These are phyloP conservation scores for Setaria viridis DNA, from an alignment of 202 grass and related monocot species.

Conservation along the genomic window DNA sequence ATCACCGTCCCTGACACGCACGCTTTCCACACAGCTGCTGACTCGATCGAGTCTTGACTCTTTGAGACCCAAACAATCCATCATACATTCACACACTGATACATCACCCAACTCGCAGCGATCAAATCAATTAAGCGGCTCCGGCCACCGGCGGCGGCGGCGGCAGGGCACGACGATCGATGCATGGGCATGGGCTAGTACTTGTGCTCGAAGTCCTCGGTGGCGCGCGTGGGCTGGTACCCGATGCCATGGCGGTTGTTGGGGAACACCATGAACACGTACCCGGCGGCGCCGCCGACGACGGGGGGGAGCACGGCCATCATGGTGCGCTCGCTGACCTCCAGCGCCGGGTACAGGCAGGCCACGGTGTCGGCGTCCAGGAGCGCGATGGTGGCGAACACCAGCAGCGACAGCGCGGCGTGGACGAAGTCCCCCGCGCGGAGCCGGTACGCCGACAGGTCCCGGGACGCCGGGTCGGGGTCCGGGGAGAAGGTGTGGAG, in stretches of 20 bases:
- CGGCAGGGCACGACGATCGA: too few relatives aligned
- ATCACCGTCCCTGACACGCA: too few relatives aligned
- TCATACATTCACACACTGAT: too few relatives aligned
- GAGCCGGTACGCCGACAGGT: constrained; percentile 71
- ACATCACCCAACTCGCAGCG: too few relatives aligned
- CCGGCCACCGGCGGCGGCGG: too few relatives aligned
- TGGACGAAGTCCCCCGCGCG: constrained; percentile 70
- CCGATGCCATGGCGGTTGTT: constrained; percentile 74
- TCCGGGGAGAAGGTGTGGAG: constrained; percentile 57
- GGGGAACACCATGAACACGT: constrained; percentile 71
- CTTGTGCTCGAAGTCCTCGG: constrained; percentile 50
- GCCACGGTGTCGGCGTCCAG: constrained; percentile 61
- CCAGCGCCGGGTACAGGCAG: constrained; percentile 69
- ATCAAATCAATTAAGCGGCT: too few relatives aligned
- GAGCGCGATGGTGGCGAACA: constrained; percentile 70
- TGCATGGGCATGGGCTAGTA: not conserved
- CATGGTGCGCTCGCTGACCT: constrained; percentile 55
- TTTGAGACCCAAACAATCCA: not conserved
- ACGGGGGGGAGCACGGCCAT: constrained; percentile 67
- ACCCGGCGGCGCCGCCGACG: constrained; percentile 60
- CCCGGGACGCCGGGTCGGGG: constrained; percentile 26
- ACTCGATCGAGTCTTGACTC: not conserved
- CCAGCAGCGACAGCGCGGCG: constrained; percentile 58
- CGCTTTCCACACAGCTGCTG: too few relatives aligned
- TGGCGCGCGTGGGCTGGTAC: constrained; percentile 55